Evolutionary conservation across 2,329 filamentous ascomycete genomes (phyloP), one percentile per base, ranked within the genome.

Genomic region (Xylariaceae sp.): DNA sequence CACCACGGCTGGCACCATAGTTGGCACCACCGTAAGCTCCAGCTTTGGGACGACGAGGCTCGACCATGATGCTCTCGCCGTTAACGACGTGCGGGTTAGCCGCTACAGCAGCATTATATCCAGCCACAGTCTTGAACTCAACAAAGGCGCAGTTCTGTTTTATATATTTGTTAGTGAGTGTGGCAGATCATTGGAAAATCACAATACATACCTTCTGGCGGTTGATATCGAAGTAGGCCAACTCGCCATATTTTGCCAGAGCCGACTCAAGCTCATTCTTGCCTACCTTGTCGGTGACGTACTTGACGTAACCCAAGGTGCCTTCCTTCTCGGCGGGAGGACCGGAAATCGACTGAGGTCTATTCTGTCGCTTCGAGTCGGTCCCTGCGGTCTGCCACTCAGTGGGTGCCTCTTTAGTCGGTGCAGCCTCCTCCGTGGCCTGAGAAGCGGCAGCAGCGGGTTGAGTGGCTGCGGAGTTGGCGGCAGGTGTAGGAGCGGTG

Each of bases 81-180:
- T 86, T 88, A 53, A 98, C 80, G 36, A 79, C 78, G 70, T 95
- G 89, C 27, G 92, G 92, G 72, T 94, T 97, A 57, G 85, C 86
- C 50, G 80, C 80, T 29, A 88, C 77, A 35, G 93, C 93, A 52
- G 87, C 85, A 66, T 88, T 80, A 70, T 95, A 96, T 37, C 82
- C 89, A 44, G 90, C 82, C 19, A 81, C 65, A 37, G 85, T 86
- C 63, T 83, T 86, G 68, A 93, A 98, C 67, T 98, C 93, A 49
- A 96, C 88, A 64, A 97, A 97, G 21, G 93, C 93, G 63, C 90
- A 96, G 77, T 93, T 96, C 92, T 55, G 3, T 95, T 63, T 22
- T 33, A 16, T 35, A 22, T 44, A 47, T 66, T 54, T 66, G 62
- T 22, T 38, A 41, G 34, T 40, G 16, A 54, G 36, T 52, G 55